Base-by-base conservation (phyloP, 768 basidiomycete genomes). In the Boletus tomentosulus region DNA sequence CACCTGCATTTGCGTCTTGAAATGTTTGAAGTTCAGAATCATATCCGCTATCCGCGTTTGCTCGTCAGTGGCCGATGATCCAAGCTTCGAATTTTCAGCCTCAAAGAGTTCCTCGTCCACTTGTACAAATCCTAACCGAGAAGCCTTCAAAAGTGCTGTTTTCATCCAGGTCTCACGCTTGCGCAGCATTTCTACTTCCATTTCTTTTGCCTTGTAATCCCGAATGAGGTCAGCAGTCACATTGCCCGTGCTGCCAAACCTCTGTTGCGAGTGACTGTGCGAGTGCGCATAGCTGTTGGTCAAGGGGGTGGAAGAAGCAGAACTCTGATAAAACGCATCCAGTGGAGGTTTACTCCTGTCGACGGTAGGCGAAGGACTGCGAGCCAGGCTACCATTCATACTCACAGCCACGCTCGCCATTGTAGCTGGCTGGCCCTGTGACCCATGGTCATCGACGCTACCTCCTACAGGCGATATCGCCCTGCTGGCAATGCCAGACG, bases 81-180 rank as follows among this genome's bases (percentile, higher is more conserved):
- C 66, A 38, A 68, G 68, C 51, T 73, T 65, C 39, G 70, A 61
- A 45, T 60, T 67, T 48, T 71, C 71, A 6, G 61, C 62, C n/a
- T 68, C 67, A 57, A 75, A 58, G 30, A 74, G 73, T 31, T 79
- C 83, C 46, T 82, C 82, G 30, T 80, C 81, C 35, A 77, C 71
- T 60, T 84, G 81, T 16, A 89, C 75, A 69, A 87, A 98, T 4
- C 96, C 96, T 48, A 86, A 76, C 48, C 84, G 81, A 25, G 81
- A 78, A 1, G 96, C 96, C 63, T 85, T 81, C 5, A 74, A 72
- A 45, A 99, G 71, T 1, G 90, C 87, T 44, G 85, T 84, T 65
- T 83, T 85, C 84, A 98, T 86, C 87, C 96, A 97, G 34, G 74
- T 73, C 74, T 92, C 85, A 59, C 89, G 82, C 65, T 82, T 82